phyloP scores from a whole-genome alignment of 2,329 filamentous ascomycete genomes.

The Didymosphaeria variabile region DNA sequence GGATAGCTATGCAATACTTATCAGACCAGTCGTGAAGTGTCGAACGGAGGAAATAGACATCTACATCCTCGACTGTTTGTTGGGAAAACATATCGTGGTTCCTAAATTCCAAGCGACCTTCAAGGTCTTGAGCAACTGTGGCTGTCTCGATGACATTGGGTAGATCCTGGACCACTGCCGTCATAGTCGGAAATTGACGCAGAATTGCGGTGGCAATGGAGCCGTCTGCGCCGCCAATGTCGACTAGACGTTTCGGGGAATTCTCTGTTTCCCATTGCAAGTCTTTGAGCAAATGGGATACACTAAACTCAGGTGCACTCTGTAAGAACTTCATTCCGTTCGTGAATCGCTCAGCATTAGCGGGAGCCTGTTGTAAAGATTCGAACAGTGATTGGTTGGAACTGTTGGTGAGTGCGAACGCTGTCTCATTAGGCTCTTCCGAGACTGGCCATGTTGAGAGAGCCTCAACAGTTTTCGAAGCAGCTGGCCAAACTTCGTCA shows the following conservation, averaged over 20 bases:
- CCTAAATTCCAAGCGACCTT: constrained; percentile 9
- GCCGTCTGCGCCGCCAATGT: constrained; percentile 12
- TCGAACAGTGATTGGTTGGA: neutral
- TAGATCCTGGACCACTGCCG: constrained; percentile 13
- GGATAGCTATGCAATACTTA: constrained; percentile 44
- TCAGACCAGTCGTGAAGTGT: constrained; percentile 55
- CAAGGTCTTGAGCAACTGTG: constrained; percentile 7
- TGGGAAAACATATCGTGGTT: constrained; percentile 18
- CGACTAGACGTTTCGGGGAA: neutral
- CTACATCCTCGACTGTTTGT: constrained; percentile 23
- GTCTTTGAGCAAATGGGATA: neutral
- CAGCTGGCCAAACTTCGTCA: constrained; percentile 11
- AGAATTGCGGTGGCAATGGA: constrained; percentile 6
- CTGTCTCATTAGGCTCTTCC: constrained; percentile 11
- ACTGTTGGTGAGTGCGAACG: neutral
- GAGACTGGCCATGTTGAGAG: constrained; percentile 13
- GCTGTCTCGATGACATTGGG: constrained; percentile 4
- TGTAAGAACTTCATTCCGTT: constrained; percentile 11
- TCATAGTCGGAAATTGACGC: neutral
- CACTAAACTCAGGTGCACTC: neutral
- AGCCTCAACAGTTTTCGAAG: neutral
- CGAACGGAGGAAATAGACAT: constrained; percentile 18
- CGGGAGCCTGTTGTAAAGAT: neutral
- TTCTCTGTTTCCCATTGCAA: neutral
- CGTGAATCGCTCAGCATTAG: neutral